A percentile compares a stretch with the other conserved stretches of the same genome.
Conservation (phyloP, 192 early-diverging fungal genomes). For the Podila epicladia region DNA sequence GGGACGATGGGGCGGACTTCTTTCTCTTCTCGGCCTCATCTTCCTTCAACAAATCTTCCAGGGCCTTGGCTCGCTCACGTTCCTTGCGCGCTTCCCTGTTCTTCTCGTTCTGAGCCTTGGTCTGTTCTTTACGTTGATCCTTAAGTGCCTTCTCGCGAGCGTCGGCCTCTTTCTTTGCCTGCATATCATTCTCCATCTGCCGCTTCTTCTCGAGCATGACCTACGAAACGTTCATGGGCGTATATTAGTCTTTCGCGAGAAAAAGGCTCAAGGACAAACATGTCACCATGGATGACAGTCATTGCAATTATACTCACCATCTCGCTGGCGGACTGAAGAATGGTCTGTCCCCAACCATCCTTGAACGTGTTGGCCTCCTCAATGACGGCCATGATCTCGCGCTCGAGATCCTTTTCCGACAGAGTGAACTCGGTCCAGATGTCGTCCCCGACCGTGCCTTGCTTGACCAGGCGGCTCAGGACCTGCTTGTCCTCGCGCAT, state of each 20-base stretch:
- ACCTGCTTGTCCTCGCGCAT: conserved; percentile 85
- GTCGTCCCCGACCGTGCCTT: conserved; percentile 86
- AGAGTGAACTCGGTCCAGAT: conserved; percentile 77
- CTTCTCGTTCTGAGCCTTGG: conserved; percentile 53
- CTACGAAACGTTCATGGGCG: not conserved
- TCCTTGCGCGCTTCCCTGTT: conserved; percentile 45
- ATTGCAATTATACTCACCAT: conserved; percentile 61
- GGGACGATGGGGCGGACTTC: conserved; percentile 19
- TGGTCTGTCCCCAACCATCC: conserved; percentile 83
- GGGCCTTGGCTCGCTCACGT: conserved; percentile 51
- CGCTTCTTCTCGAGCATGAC: conserved; percentile 58
- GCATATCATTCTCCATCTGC: conserved; percentile 62
- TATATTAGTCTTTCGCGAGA: not conserved
- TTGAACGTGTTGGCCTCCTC: conserved; percentile 84
- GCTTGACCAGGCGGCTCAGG: conserved; percentile 76
- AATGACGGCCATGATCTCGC: conserved; percentile 82
- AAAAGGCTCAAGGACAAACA: not conserved
- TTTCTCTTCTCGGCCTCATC: conserved; percentile 53
- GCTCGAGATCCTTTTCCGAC: conserved; percentile 83
- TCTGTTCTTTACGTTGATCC: conserved; percentile 58
- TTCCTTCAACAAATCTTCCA: conserved; percentile 55
- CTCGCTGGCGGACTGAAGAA: conserved; percentile 85
- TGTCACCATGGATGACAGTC: not conserved
- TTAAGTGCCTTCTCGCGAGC: conserved; percentile 56
- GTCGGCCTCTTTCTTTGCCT: conserved; percentile 56